phyloP scores from a whole-genome alignment of 352 stramenopile species.

The Globisporangium echinulatum region DNA sequence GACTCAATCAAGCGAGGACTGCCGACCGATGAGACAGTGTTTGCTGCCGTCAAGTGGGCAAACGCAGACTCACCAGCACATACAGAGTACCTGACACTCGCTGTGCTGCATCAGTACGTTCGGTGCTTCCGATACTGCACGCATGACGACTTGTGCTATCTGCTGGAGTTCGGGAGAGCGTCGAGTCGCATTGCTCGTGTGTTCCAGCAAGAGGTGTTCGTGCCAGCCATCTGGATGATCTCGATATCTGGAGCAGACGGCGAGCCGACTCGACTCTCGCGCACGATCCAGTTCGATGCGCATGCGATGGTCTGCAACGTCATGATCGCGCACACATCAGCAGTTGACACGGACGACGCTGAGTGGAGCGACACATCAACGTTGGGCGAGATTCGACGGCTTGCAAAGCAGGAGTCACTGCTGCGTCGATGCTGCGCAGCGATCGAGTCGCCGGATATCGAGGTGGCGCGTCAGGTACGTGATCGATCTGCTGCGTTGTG shows the following conservation, averaged over 20 bases:
- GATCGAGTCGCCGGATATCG: not conserved
- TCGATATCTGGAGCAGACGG: not conserved
- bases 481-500: too few species aligned
- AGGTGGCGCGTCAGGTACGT: constrained; percentile 2
- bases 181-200: not conserved
- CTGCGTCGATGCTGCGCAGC: not conserved
- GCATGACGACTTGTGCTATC: not conserved
- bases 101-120: constrained; percentile 6
- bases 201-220: constrained; percentile 3
- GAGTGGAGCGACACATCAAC: not conserved
- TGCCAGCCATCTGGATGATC: not conserved
- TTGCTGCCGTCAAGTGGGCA: not conserved
- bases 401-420: constrained; percentile 2
- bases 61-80: not conserved
- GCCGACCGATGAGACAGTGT: too few species aligned
- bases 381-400: not conserved
- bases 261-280: not conserved
- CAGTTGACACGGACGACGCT: not conserved
- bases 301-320: constrained; percentile 1
- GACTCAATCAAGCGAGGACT: too few species aligned
- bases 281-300: not conserved
- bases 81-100: not conserved
- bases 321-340: not conserved
- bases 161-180: constrained; percentile 1
- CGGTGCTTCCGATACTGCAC: constrained; percentile 5